A percentile compares a stretch with the other conserved stretches of the same genome.
Evolutionary conservation across 768 basidiomycete genomes (phyloP).

Genomic region (Lactarius psammicola): DNA sequence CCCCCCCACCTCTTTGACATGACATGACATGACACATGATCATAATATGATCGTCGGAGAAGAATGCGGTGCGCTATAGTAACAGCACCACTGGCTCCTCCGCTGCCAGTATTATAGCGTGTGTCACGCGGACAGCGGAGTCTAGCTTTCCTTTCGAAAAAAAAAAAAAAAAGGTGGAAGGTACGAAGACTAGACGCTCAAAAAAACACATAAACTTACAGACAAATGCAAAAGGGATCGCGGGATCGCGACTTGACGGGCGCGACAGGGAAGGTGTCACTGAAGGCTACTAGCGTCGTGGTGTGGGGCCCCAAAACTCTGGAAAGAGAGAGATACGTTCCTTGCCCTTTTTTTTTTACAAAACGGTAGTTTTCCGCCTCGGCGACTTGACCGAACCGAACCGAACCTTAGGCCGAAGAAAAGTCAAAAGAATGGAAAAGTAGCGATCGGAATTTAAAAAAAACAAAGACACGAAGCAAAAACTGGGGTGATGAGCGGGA

Average conservation of each 20-base stretch:
- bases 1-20: neutral
- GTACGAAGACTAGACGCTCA: too few relatives aligned
- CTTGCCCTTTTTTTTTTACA: neutral
- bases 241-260: neutral
- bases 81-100: neutral
- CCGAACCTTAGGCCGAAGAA: neutral
- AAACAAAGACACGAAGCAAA: neutral
- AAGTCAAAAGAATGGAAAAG: neutral
- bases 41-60: constrained; percentile 1
- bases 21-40: too few relatives aligned
- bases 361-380: neutral
- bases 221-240: neutral
- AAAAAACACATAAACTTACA: neutral
- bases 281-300: neutral
- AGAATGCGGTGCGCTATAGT: neutral
- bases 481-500: constrained; percentile 11
- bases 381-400: too few relatives aligned
- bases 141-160: too few relatives aligned
- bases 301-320: neutral
- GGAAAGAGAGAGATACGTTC: neutral
- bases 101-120: neutral
- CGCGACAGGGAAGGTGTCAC: neutral
- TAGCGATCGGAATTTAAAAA: neutral
- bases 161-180: neutral
- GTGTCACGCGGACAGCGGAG: neutral